These are phyloP conservation scores for Globisporangium solare DNA, from an alignment of 352 stramenopile genomes.

Conservation along the genomic window DNA sequence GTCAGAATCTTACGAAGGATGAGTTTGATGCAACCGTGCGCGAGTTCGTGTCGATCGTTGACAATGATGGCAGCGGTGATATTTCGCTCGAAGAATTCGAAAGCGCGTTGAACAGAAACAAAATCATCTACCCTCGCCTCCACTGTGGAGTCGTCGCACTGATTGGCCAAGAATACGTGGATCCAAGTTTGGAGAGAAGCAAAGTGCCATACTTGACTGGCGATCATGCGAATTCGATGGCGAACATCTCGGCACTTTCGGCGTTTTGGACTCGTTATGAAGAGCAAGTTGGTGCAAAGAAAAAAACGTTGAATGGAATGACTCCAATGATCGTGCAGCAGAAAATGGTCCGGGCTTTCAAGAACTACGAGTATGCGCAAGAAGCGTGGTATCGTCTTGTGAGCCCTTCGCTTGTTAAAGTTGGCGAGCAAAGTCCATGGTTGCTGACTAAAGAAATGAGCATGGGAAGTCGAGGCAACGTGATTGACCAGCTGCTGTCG, in stretches of 20 bases:
- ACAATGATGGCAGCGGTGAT: constrained; percentile 75
- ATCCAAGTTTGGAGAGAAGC: constrained; percentile 55
- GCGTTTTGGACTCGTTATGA: constrained; percentile 76
- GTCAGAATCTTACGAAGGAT: constrained; percentile 61
- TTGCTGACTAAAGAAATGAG: constrained; percentile 78
- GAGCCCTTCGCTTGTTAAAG: constrained; percentile 66
- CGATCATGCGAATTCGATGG: constrained; percentile 27
- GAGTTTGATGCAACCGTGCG: constrained; percentile 75
- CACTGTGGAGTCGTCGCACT: constrained; percentile 59
- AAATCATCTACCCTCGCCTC: constrained; percentile 60
- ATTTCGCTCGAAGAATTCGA: constrained; percentile 85
- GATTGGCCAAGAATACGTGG: constrained; percentile 74
- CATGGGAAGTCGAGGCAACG: constrained; percentile 63
- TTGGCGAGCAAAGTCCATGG: constrained; percentile 63
- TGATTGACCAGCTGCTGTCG: constrained; percentile 75
- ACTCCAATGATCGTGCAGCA: constrained; percentile 59
- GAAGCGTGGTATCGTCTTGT: constrained; percentile 82
- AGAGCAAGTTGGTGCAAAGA: constrained; percentile 55
- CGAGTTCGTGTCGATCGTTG: constrained; percentile 76
- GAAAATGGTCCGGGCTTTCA: constrained; percentile 85
- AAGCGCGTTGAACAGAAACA: constrained; percentile 57
- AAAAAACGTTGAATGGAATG: constrained; percentile 56
- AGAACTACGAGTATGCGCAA: constrained; percentile 85
- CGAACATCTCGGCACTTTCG: constrained; percentile 52
- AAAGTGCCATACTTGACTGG: constrained; percentile 61